Evolutionary conservation across 73 alveolate species (phyloP), one percentile per base, ranked within the genome.

Genomic region (Paramecium pentaurelia): DNA sequence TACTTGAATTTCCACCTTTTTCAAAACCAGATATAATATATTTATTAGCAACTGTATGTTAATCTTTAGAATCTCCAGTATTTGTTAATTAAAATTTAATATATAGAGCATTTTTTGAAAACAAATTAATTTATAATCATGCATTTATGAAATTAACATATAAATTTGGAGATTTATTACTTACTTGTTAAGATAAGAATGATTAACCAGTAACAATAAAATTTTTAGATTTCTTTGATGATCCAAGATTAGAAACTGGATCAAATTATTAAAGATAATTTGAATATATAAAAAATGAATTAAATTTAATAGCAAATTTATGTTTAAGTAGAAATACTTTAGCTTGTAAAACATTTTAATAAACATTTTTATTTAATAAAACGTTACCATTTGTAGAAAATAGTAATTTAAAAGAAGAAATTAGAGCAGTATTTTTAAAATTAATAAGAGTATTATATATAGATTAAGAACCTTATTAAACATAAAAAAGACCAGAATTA

Each of bases 381-480:
- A 16, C 73, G 18, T 58, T 87, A 40, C 51, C 54, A 87, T 87
- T 42, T 87, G 58, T 87, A 6, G 49, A 59, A 34, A 59, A 37
- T 20, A 38, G 25, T 16, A 87, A 60, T 20, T 38, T 64, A 11
- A 54, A 87, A 27, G 49, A 34, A 60, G 86, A 87, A n/a, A 40
- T 87, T 25, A 30, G 60, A 44, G 93, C 93, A 34, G 93, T 73
- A 3, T 60, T 87, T 87, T 58, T 87, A 59, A 87, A 64, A 68
- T 64, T 87, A 20, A 87, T 87, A 5, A 87, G 60, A 64, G 73
- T 44, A 14, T 44, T 87, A 14, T 87, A 87, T 87, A 64, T 87
- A 25, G 93, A 87, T 64, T 44, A 87, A 68, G 84, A 68, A 28
- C 93, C 93, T 64, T 64, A 87, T 87, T 87, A 87, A 32, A 36